These are phyloP conservation scores for Lactarius sanguifluus DNA, from an alignment of 768 basidiomycete species.

Conservation along the genomic window DNA sequence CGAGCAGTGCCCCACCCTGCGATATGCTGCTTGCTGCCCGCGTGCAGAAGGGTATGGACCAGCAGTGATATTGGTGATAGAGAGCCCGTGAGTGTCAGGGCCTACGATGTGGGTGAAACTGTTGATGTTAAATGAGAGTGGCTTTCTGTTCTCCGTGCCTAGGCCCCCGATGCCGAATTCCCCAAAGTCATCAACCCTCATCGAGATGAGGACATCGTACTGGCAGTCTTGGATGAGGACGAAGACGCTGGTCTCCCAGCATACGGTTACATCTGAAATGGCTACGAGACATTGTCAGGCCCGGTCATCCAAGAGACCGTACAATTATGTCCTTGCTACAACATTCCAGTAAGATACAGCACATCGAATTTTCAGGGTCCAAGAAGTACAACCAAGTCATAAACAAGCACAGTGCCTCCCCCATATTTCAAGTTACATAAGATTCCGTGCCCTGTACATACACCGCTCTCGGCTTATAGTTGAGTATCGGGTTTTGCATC, in stretches of 20 bases:
- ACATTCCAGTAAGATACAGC: background rate
- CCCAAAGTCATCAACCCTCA: conserved; percentile 86
- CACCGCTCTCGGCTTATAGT: conserved; percentile 58
- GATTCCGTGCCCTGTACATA: conserved; percentile 49
- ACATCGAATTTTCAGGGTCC: too few relatives aligned
- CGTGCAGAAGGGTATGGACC: conserved; percentile 62
- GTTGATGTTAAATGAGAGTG: conserved; percentile 42
- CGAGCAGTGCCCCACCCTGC: conserved; percentile 85
- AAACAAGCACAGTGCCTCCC: too few relatives aligned
- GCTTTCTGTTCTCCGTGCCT: background rate
- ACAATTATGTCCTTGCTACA: too few relatives aligned
- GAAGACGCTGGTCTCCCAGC: conserved; percentile 86
- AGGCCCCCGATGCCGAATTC: conserved; percentile 61
- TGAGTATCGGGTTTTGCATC: conserved; percentile 46
- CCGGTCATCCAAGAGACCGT: too few relatives aligned
- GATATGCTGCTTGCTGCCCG: conserved; percentile 33
- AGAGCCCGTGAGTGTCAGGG: conserved; percentile 24
- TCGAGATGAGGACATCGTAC: conserved; percentile 62
- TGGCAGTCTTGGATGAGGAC: conserved; percentile 48
- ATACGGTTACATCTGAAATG: conserved; percentile 53
- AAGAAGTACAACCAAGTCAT: background rate
- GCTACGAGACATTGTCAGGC: too few relatives aligned
- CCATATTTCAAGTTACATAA: conserved; percentile 42
- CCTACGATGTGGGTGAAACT: conserved; percentile 37
- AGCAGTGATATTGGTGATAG: conserved; percentile 51